These are phyloP conservation scores for Ganoderma sp. DNA, from an alignment of 1,284 basidiomycete genomes.

Conservation along the genomic window DNA sequence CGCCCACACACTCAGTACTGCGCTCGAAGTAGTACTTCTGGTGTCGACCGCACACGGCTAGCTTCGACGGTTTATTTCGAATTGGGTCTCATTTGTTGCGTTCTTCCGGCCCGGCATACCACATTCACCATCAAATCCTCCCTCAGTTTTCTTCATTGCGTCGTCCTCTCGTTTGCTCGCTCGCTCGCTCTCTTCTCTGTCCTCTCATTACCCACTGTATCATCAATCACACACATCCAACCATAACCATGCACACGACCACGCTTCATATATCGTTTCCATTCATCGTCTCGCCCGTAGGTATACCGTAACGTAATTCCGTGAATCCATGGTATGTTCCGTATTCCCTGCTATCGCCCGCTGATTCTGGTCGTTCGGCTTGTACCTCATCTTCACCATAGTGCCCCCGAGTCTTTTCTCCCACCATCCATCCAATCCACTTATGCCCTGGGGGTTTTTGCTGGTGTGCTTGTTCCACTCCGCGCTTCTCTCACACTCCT, in stretches of 20 bases:
- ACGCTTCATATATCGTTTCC: slow-evolving; percentile 26
- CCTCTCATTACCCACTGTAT: slow-evolving; percentile 24
- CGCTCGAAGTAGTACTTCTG: neutral
- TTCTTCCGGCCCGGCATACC: neutral
- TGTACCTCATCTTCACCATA: slow-evolving; percentile 23
- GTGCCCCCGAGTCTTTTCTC: slow-evolving; percentile 9
- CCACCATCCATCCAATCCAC: neutral
- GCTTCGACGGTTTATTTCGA: slow-evolving; percentile 20
- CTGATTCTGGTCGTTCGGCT: slow-evolving; percentile 25
- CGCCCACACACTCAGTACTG: slow-evolving; percentile 15
- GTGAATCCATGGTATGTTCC: slow-evolving; percentile 12
- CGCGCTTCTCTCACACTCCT: slow-evolving; percentile 6
- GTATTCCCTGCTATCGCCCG: slow-evolving; percentile 15
- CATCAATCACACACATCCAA: slow-evolving; percentile 24
- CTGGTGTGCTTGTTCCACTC: neutral
- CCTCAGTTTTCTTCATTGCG: slow-evolving; percentile 12
- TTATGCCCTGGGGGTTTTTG: neutral
- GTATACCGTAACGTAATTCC: slow-evolving; percentile 31
- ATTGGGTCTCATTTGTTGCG: slow-evolving; percentile 10
- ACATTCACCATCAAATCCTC: slow-evolving; percentile 1
- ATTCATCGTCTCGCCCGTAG: slow-evolving; percentile 16
- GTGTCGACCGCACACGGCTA: slow-evolving; percentile 4
- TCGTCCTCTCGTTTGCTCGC: slow-evolving; percentile 29
- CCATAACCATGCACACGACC: slow-evolving; percentile 27
- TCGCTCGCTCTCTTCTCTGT: slow-evolving; percentile 19